These are phyloP conservation scores for Vanrija humicola DNA, from an alignment of 1,284 basidiomycete species.

Conservation along the genomic window DNA sequence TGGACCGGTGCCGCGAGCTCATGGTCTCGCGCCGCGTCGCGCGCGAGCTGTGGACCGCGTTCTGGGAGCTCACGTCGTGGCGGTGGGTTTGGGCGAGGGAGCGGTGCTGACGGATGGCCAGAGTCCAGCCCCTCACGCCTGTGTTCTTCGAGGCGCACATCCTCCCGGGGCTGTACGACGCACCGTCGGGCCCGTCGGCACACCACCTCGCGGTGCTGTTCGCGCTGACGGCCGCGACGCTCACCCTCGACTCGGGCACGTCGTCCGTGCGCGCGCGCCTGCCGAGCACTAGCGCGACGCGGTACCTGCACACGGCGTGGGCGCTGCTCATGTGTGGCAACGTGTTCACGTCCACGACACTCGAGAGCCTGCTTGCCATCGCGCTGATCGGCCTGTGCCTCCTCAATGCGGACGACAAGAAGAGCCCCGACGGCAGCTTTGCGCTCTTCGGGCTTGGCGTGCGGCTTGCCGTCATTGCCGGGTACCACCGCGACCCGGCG, in stretches of 20 bases:
- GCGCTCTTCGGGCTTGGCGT: constrained; percentile 15
- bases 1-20: constrained; percentile 15
- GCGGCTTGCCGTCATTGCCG: constrained; percentile 14
- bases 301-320: constrained; percentile 15
- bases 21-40: constrained; percentile 8
- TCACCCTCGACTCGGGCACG: constrained; percentile 5
- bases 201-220: constrained; percentile 19
- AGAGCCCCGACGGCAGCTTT: constrained; percentile 17
- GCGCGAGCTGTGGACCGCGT: constrained; percentile 16
- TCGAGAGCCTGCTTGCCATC: constrained; percentile 10
- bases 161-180: constrained; percentile 16
- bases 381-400: constrained; percentile 16
- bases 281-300: constrained; percentile 5
- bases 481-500: constrained; percentile 15
- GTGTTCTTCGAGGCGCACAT: constrained; percentile 14
- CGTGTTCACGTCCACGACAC: constrained; percentile 18
- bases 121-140: constrained; percentile 16
- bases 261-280: background rate
- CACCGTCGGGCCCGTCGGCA: constrained; percentile 12
- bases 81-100: constrained; percentile 1
- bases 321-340: constrained; percentile 14
- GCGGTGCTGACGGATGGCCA: background rate
- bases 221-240: constrained; percentile 8
- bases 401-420: constrained; percentile 19
- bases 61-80: constrained; percentile 14